These are phyloP conservation scores for Xylaria sp. DNA, from an alignment of 2,329 filamentous ascomycete genomes.

Conservation along the genomic window DNA sequence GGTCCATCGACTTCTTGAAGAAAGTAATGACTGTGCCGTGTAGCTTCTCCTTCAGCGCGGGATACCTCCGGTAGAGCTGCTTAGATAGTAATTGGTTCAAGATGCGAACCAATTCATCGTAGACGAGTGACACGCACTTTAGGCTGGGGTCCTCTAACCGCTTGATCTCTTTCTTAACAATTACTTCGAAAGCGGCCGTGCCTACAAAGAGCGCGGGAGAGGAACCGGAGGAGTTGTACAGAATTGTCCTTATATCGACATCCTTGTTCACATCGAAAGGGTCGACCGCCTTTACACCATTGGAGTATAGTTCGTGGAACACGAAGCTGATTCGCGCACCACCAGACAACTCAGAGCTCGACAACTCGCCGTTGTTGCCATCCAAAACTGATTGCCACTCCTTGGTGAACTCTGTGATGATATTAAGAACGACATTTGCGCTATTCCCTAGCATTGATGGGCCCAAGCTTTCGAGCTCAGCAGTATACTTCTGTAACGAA, in stretches of 20 bases:
- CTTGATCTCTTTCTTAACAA: constrained; percentile 99
- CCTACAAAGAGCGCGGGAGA: constrained; percentile 97
- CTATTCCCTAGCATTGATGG: constrained; percentile 96
- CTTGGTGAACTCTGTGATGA: constrained; percentile 98
- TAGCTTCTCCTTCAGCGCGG: constrained; percentile 95
- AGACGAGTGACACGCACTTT: constrained; percentile 97
- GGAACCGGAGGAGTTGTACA: constrained; percentile 99
- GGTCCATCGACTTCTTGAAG: constrained; percentile 98
- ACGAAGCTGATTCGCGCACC: constrained; percentile 99
- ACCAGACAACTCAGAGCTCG: constrained; percentile 91
- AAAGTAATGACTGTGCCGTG: constrained; percentile 91
- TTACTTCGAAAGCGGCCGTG: constrained; percentile 97
- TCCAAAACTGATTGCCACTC: constrained; percentile 97
- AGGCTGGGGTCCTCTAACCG: constrained; percentile 93
- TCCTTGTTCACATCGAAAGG: constrained; percentile 98
- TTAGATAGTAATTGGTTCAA: constrained; percentile 89
- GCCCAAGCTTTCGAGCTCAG: constrained; percentile 83
- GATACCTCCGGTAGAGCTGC: constrained; percentile 90
- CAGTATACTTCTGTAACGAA: constrained; percentile 89
- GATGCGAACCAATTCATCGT: constrained; percentile 96
- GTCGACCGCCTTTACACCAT: constrained; percentile 96
- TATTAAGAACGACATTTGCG: constrained; percentile 95
- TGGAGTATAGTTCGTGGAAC: constrained; percentile 97
- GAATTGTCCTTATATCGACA: constrained; percentile 93
- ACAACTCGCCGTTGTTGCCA: constrained; percentile 95